Evolutionary conservation across 2,329 filamentous ascomycete genomes (phyloP).

Genomic region (Neofusicoccum cordaticola): DNA sequence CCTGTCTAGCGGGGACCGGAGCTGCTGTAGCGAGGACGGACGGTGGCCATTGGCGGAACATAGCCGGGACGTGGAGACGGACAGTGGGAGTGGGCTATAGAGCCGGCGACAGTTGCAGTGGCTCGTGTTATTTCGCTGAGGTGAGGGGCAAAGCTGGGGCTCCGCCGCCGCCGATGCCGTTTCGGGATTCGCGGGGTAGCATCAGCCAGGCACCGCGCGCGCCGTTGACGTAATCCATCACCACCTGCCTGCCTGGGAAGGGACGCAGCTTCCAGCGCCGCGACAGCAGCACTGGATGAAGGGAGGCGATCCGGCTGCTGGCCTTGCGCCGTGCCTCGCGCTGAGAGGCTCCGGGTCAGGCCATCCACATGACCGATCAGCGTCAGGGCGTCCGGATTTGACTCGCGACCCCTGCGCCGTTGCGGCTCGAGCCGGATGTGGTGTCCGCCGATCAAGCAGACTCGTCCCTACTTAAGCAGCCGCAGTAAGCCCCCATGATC

Average conservation of each 20-base stretch:
- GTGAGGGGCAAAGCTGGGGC: background rate
- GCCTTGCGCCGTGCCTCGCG: background rate
- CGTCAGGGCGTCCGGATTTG: background rate
- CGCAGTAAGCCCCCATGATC: background rate
- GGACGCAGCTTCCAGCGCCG: background rate
- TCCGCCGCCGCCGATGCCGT: background rate
- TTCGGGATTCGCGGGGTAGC: slow-evolving; percentile 7
- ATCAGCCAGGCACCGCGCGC: background rate
- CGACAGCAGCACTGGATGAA: background rate
- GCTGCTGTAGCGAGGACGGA: too few species aligned
- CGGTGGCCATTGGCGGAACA: background rate
- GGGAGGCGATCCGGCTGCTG: background rate
- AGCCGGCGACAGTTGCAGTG: too few species aligned
- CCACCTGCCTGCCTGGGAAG: background rate
- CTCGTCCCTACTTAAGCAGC: background rate
- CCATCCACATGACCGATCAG: background rate
- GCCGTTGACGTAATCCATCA: slow-evolving; percentile 14
- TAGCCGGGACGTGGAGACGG: background rate
- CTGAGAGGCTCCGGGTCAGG: background rate
- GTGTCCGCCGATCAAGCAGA: background rate
- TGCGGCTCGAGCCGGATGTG: background rate
- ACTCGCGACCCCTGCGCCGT: background rate
- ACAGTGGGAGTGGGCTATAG: background rate
- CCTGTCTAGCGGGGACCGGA: too few species aligned
- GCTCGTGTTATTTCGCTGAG: background rate